Conservation (phyloP, 768 basidiomycete species). For the Stropharia rugosoannulata region DNA sequence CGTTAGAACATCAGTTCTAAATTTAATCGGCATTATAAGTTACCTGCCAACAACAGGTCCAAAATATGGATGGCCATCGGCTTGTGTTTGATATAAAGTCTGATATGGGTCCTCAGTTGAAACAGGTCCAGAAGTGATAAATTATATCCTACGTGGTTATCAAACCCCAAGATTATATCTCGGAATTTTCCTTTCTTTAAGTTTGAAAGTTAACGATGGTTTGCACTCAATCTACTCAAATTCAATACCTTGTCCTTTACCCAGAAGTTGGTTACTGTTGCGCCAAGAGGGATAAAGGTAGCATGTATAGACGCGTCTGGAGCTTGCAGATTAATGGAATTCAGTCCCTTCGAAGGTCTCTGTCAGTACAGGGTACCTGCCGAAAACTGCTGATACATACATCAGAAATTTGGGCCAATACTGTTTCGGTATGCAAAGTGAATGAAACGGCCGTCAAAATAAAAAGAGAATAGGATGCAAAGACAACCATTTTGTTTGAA, state of each 20-base stretch:
- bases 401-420: background rate
- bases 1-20: background rate
- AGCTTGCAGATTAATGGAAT: conserved; percentile 28
- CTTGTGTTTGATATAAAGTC: conserved; percentile 33
- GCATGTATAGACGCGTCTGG: conserved; percentile 42
- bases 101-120: conserved; percentile 3
- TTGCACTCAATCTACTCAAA: background rate
- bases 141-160: conserved; percentile 32
- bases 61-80: conserved; percentile 37
- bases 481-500: background rate
- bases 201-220: background rate
- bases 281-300: conserved; percentile 43
- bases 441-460: background rate
- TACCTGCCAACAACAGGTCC: conserved; percentile 42
- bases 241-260: conserved; percentile 41
- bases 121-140: background rate
- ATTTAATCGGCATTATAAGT: background rate
- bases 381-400: background rate
- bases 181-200: conserved; percentile 34
- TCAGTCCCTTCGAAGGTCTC: conserved; percentile 22
- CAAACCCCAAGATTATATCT: conserved; percentile 48
- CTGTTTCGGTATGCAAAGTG: conserved; percentile 2
- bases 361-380: background rate
- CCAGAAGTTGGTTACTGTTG: conserved; percentile 44
- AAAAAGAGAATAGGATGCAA: background rate